Percentiles rank a stretch among this genome's conserved stretches.
phyloP scores from a whole-genome alignment of 306 rosid genomes.

The Adenanthera pavonina region DNA sequence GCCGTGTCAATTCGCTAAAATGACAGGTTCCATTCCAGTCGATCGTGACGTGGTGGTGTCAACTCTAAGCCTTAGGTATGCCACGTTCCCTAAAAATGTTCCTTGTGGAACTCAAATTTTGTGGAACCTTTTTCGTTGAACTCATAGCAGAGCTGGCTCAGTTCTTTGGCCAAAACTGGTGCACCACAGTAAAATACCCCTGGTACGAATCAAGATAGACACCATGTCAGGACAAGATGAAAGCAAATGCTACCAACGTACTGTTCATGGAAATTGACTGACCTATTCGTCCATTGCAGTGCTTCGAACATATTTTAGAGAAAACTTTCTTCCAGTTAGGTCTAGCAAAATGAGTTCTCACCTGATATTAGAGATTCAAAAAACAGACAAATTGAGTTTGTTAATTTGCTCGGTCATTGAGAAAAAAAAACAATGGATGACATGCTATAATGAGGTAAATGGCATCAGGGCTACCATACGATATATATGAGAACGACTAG shows the following conservation, averaged over 20 bases:
- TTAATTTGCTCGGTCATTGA: constrained; percentile 22
- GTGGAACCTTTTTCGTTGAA: constrained; percentile 96
- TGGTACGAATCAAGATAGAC: constrained; percentile 45
- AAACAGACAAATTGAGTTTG: neutral
- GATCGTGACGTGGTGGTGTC: constrained; percentile 34
- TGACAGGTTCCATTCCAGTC: constrained; percentile 30
- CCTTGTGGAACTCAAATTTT: constrained; percentile 97
- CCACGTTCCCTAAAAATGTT: constrained; percentile 69
- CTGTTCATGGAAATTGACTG: constrained; percentile 40
- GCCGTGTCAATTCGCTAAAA: constrained; percentile 35
- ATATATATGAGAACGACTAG: neutral
- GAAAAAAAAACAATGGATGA: neutral
- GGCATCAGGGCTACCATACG: constrained; percentile 13
- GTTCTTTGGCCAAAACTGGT: constrained; percentile 96
- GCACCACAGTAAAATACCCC: constrained; percentile 98
- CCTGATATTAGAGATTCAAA: constrained; percentile 54
- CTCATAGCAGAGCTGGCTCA: constrained; percentile 87
- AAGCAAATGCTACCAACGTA: neutral
- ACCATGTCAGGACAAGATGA: constrained; percentile 30
- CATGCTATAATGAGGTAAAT: neutral
- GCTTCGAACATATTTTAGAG: constrained; percentile 89
- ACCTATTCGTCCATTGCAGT: constrained; percentile 89
- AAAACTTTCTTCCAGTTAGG: constrained; percentile 99
- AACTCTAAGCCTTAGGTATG: neutral
- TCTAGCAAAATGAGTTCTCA: constrained; percentile 98